Percentiles rank a stretch among this genome's conserved stretches.
phyloP scores from a whole-genome alignment of 2,329 filamentous ascomycete genomes.

The Penicillium sp. region DNA sequence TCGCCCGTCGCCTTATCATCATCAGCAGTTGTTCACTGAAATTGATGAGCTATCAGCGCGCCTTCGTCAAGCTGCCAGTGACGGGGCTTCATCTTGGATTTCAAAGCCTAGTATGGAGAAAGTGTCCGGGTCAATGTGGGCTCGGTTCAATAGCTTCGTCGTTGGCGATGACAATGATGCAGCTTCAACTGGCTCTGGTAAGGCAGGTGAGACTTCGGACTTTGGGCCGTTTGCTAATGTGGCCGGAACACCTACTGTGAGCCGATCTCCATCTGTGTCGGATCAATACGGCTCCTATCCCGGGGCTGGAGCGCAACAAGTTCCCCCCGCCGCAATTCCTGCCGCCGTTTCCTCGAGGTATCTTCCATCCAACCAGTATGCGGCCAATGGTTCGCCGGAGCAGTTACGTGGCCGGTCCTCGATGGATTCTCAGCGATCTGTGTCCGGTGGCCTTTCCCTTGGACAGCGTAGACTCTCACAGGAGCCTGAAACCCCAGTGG shows the following conservation, averaged over 20 bases:
- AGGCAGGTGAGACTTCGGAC: constrained; percentile 56
- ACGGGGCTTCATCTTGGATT: constrained; percentile 82
- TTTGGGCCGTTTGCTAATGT: constrained; percentile 81
- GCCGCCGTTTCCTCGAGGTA: constrained; percentile 42
- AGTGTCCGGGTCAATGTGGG: constrained; percentile 86
- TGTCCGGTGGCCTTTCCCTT: constrained; percentile 34
- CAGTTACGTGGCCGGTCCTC: constrained; percentile 51
- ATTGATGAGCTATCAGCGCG: constrained; percentile 83
- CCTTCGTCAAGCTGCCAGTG: constrained; percentile 80
- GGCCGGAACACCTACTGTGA: constrained; percentile 71
- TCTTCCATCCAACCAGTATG: constrained; percentile 45
- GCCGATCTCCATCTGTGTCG: constrained; percentile 69
- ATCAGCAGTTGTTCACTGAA: constrained; percentile 68
- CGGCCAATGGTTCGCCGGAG: constrained; percentile 53
- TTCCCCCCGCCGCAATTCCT: constrained; percentile 34
- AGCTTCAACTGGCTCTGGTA: constrained; percentile 57
- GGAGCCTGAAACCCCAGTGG: constrained; percentile 37
- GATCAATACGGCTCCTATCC: constrained; percentile 70
- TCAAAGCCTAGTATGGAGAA: constrained; percentile 95
- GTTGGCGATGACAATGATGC: constrained; percentile 80
- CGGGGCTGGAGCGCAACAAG: constrained; percentile 34
- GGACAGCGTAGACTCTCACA: constrained; percentile 39
- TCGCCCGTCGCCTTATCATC: constrained; percentile 82
- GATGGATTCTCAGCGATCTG: constrained; percentile 47
- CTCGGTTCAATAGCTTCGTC: constrained; percentile 94